Evolutionary conservation across 208 protist genomes (phyloP).

Genomic region (Herpetomonas samuelpessoai): DNA sequence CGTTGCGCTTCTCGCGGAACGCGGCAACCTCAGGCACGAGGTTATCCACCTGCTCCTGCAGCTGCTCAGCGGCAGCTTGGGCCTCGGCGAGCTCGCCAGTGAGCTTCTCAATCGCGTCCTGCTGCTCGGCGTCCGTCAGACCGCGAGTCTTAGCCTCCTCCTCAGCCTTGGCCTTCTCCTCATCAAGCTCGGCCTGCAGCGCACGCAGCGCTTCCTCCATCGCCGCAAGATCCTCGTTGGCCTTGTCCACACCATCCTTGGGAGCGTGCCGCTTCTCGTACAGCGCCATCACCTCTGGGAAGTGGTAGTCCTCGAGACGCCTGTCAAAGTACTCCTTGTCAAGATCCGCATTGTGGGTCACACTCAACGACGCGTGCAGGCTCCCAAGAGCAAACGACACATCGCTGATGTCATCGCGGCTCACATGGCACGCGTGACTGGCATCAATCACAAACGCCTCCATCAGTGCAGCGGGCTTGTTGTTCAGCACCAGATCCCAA

Average conservation of each 20-base stretch:
- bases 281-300: constrained; percentile 25
- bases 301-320: constrained; percentile 36
- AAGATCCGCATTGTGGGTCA: constrained; percentile 38
- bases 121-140: constrained; percentile 7
- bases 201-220: constrained; percentile 7
- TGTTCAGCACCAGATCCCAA: constrained; percentile 31
- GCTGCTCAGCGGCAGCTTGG: not conserved
- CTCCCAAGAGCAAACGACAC: constrained; percentile 32
- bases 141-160: constrained; percentile 5
- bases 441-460: constrained; percentile 34
- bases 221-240: constrained; percentile 5
- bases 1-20: constrained; percentile 29
- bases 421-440: constrained; percentile 31
- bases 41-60: not conserved
- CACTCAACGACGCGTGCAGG: constrained; percentile 21
- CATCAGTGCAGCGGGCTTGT: constrained; percentile 22
- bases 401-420: constrained; percentile 24
- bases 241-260: constrained; percentile 10
- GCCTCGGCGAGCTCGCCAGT: constrained; percentile 18
- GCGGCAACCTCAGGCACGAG: constrained; percentile 17
- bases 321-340: constrained; percentile 22
- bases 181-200: not conserved
- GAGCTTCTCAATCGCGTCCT: constrained; percentile 18
- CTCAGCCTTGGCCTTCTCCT: not conserved
- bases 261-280: constrained; percentile 18